Base-by-base conservation (phyloP, 306 rosid genomes). In the Medicago ruthenica region DNA sequence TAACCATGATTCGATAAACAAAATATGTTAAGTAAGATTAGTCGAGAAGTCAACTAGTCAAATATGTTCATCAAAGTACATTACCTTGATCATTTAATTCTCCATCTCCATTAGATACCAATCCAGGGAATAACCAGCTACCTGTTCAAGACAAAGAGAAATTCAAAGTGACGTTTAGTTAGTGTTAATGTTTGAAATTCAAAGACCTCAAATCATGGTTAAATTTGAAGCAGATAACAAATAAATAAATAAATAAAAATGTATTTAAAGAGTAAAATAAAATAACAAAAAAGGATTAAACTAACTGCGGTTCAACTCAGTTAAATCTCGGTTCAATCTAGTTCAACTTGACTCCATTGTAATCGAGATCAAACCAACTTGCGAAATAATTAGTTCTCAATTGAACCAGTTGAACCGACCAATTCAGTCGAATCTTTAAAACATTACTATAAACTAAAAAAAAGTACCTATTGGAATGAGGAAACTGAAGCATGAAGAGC, bases 401-500 rank as follows among this genome's bases (percentile, higher is more conserved):
- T 50, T 45, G 7, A 45, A 12, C 5, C 16, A 45, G n/a, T 8
- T 45, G 14, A 12, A 45, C n/a, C 1, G 16, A 1, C 15, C 16
- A 8, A 10, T 51, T 16, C 58, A 3, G 21, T 51, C 58, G 1
- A 0, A 0, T n/a, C 16, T 51, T 16, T 54, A 3, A 54, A 54
- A 54, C 2, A 54, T 18, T 54, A 5, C 11, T 9, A 17, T 18
- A 17, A 9, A 1, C 2, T 4, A 27, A 27, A 4, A 39, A 10
- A 24, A 13, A 45, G 18, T 78, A 91, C 91, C 96, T 31, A 76
- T 68, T 42, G 87, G 88, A 67, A 82, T 82, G 85, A 93, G 91
- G 80, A 84, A 88, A 82, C 89, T 86, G 71, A 88, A 86, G 87
- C 96, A 93, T 5, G 91, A 78, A 8, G 90, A 57, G 79, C 93